Evolutionary conservation across 768 basidiomycete genomes (phyloP).

Genomic region (Trametes elegans): DNA sequence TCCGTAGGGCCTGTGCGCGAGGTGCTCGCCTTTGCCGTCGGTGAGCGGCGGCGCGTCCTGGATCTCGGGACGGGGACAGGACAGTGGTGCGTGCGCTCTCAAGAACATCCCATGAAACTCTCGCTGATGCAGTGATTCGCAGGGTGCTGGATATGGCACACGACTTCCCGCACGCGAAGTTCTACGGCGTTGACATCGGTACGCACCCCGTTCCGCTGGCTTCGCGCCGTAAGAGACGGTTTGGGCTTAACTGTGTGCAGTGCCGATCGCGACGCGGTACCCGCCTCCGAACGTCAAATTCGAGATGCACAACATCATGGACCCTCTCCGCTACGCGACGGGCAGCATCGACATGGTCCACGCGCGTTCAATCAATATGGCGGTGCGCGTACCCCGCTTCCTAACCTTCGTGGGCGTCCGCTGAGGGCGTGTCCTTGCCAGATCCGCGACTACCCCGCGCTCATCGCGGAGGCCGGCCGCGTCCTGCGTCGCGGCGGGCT

Average conservation of each 20-base stretch:
- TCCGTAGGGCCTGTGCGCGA: conserved; percentile 60
- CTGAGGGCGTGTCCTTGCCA: conserved; percentile 31
- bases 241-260: conserved; percentile 34
- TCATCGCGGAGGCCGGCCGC: conserved; percentile 59
- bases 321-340: conserved; percentile 47
- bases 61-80: conserved; percentile 81
- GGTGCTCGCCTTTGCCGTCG: conserved; percentile 41
- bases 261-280: conserved; percentile 67
- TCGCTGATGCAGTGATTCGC: conserved; percentile 11
- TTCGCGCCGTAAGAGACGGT: conserved; percentile 13
- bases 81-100: conserved; percentile 46
- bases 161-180: conserved; percentile 60
- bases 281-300: conserved; percentile 62
- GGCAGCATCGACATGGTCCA: conserved; percentile 68
- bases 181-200: conserved; percentile 80
- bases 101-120: neutral
- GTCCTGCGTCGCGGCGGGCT: conserved; percentile 71
- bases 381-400: conserved; percentile 46
- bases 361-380: conserved; percentile 56
- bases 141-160: conserved; percentile 78
- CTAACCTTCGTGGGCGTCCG: conserved; percentile 11
- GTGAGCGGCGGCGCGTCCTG: conserved; percentile 51
- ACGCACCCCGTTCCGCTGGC: conserved; percentile 22
- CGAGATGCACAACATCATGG: conserved; percentile 63
- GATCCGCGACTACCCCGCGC: conserved; percentile 51